Base-by-base conservation (phyloP, 2,329 filamentous ascomycete species). In the Calonectria pteridis region DNA sequence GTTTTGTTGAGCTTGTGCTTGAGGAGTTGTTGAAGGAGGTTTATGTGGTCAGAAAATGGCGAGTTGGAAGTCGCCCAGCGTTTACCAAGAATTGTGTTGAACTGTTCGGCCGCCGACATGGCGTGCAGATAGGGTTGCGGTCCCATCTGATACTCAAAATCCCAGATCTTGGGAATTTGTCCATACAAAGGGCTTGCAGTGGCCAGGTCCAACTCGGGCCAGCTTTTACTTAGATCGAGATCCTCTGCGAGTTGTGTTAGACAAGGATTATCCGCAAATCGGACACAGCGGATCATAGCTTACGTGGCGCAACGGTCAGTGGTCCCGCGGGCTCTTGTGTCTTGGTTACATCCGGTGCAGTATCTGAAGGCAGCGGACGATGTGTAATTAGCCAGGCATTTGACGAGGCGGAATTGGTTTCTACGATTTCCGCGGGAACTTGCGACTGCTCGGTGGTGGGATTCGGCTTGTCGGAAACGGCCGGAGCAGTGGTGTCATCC, bases 151-250 rank as follows among this genome's bases (percentile, higher is more conserved):
- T 83, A 83, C 26, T 82, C 76, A 1, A 81, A 81, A 0, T 70
- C 80, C 81, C 81, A 83, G n/a, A 83, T 82, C 13, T 81, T 80
- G 0, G 81, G 81, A 2, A 83, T 81, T n/a, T 82, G 81, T 0
- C 76, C 58, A 13, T 78, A 80, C 0, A 81, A 55, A 0, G 76
- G 76, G 4, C 69, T 76, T 20, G 76, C 73, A 1, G 73, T 35
- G 31, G 62, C 6, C 33, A 35, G 28, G 51, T 53, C 43, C 53
- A 59, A 5, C 55, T 64, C 59, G 26, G 59, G 40, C 59, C 59
- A 64, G 10, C 46, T 31, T 10, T 28, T 13, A 11, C 1, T 9
- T 1, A 10, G n/a, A 0, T 0, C 26, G 7, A 43, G 40, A 59
- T 62, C 11, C 43, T 58, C 29, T 49, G 46, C 7, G 28, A 40